phyloP scores from a whole-genome alignment of 2,329 filamentous ascomycete species.

The Karstenula rhodostoma region DNA sequence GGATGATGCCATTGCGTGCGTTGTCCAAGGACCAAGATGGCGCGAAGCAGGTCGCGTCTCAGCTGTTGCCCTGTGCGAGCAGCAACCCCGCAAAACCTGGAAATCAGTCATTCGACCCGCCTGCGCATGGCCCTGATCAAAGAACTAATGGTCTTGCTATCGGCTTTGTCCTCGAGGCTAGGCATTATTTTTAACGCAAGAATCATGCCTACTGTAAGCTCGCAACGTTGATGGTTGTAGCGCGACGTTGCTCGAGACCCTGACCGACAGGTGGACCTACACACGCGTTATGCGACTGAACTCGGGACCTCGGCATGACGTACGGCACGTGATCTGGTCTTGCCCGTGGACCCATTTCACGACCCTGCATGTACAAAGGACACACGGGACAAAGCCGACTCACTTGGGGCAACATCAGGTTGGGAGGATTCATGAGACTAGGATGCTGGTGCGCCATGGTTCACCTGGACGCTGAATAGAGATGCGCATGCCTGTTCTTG shows the following conservation, averaged over 20 bases:
- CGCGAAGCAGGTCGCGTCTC: conserved; percentile 24
- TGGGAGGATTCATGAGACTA: background rate
- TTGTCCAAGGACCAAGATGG: conserved; percentile 7
- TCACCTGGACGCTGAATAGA: background rate
- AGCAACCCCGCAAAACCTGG: conserved; percentile 20
- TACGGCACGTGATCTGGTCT: background rate
- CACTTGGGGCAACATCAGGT: background rate
- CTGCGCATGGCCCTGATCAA: background rate
- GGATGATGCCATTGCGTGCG: conserved; percentile 27
- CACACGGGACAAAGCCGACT: background rate
- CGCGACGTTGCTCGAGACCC: background rate
- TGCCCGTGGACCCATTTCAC: background rate
- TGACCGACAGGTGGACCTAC: background rate
- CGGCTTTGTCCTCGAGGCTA: background rate
- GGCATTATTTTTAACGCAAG: background rate
- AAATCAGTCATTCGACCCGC: conserved; percentile 5
- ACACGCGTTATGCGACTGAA: background rate
- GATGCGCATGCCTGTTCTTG: too few relatives aligned
- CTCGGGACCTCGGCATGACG: conserved; percentile 3
- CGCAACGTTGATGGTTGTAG: background rate
- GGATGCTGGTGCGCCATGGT: background rate
- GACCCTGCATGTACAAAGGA: background rate
- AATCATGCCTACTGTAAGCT: background rate
- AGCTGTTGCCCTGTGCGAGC: conserved; percentile 18
- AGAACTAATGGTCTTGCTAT: background rate